These are phyloP conservation scores for Eucalyptus paniculata DNA, from an alignment of 345 rosid species.

Conservation along the genomic window DNA sequence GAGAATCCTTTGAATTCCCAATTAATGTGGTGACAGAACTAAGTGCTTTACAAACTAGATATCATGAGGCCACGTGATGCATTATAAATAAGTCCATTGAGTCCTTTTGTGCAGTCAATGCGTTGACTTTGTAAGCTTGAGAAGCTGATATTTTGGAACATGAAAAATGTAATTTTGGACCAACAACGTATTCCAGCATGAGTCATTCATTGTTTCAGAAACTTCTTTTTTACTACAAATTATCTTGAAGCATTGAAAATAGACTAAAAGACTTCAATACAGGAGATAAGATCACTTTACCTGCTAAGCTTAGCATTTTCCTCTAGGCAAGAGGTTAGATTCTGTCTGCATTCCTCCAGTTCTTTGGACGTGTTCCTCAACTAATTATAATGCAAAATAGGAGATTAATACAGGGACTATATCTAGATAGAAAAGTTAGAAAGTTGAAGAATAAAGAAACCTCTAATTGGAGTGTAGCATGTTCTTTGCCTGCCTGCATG, in stretches of 20 bases:
- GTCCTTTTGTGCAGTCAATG: background rate
- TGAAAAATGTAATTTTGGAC: background rate
- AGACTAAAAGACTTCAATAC: background rate
- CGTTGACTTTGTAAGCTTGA: background rate
- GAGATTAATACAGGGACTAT: background rate
- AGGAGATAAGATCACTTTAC: constrained; percentile 21
- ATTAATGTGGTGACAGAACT: background rate
- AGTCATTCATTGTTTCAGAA: background rate
- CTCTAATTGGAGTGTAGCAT: constrained; percentile 43
- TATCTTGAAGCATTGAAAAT: background rate
- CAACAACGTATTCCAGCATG: background rate
- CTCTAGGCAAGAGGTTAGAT: constrained; percentile 59
- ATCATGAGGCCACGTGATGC: background rate
- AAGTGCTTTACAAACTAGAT: background rate
- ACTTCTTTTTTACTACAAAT: background rate
- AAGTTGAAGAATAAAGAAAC: constrained; percentile 19
- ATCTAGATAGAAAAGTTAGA: background rate
- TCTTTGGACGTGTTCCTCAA: constrained; percentile 42
- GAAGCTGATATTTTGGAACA: background rate
- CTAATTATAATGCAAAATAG: constrained; percentile 22
- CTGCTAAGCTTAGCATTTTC: constrained; percentile 69
- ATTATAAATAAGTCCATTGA: background rate
- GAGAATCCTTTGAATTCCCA: background rate
- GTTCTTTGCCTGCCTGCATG: constrained; percentile 26
- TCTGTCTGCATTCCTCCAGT: constrained; percentile 62